Evolutionary conservation across 1,284 basidiomycete species (phyloP).

Genomic region (Volvariella volvacea): DNA sequence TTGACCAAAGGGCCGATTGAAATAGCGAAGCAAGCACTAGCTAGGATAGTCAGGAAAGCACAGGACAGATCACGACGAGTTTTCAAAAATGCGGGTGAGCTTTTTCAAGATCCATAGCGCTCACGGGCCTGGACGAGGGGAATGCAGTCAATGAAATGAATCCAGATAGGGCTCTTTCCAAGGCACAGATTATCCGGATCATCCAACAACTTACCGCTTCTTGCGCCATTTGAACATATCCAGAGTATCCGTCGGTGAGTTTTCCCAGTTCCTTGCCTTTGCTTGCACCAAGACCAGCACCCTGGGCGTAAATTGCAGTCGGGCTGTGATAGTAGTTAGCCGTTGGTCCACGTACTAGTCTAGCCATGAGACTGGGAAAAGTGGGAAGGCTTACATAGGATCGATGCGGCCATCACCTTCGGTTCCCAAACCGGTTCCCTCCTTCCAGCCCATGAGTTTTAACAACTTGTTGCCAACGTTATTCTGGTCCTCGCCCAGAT

Average conservation of each 20-base stretch:
- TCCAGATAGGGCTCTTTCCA: slow-evolving; percentile 9
- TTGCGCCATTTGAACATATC: slow-evolving; percentile 71
- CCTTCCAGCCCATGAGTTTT: slow-evolving; percentile 95
- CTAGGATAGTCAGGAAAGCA: too few relatives aligned
- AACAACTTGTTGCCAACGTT: slow-evolving; percentile 88
- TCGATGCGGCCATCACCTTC: slow-evolving; percentile 79
- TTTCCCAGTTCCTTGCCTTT: slow-evolving; percentile 82
- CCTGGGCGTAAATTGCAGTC: slow-evolving; percentile 80
- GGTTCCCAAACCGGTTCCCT: slow-evolving; percentile 80
- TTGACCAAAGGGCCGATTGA: too few relatives aligned
- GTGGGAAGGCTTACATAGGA: slow-evolving; percentile 57
- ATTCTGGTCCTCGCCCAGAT: slow-evolving; percentile 68
- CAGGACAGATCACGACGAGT: too few relatives aligned
- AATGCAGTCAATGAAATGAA: slow-evolving; percentile 12
- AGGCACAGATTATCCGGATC: slow-evolving; percentile 9
- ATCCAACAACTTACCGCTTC: slow-evolving; percentile 44
- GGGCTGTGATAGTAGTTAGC: slow-evolving; percentile 32
- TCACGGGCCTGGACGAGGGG: slow-evolving; percentile 36
- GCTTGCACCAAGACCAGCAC: slow-evolving; percentile 82
- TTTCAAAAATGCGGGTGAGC: too few relatives aligned
- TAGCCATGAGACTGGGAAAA: too few relatives aligned
- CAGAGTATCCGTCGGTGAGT: slow-evolving; percentile 62
- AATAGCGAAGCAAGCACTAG: too few relatives aligned
- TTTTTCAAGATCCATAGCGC: slow-evolving; percentile 24
- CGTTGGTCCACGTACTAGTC: neutral